Evolutionary conservation across 371 early-diverging fungal species (phyloP).

Genomic region (Syncephalastrum contaminatum): DNA sequence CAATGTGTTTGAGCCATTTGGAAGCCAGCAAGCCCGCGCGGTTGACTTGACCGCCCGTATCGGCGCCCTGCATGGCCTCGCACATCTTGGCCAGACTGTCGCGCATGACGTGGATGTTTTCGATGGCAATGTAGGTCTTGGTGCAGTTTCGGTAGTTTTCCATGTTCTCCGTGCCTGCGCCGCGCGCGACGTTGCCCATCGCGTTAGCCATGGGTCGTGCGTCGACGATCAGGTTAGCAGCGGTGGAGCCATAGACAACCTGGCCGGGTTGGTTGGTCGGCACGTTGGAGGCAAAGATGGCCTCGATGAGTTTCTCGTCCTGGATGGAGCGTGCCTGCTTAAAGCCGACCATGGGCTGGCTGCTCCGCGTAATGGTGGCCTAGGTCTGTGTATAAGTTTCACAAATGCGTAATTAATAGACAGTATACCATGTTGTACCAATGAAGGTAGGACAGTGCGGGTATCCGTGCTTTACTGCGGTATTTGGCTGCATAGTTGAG

Average conservation of each 20-base stretch:
- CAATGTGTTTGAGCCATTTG: constrained; percentile 90
- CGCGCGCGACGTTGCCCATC: constrained; percentile 90
- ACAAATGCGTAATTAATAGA: not conserved
- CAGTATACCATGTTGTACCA: constrained; percentile 61
- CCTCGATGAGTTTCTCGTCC: constrained; percentile 95
- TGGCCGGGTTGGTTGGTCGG: constrained; percentile 42
- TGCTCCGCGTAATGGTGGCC: constrained; percentile 90
- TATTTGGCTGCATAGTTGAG: constrained; percentile 89
- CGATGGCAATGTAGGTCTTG: constrained; percentile 87
- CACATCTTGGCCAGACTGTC: constrained; percentile 82
- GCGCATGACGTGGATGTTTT: constrained; percentile 97
- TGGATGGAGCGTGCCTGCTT: constrained; percentile 92
- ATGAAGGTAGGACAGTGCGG: constrained; percentile 88
- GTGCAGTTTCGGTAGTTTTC: constrained; percentile 90
- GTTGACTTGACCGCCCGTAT: constrained; percentile 51
- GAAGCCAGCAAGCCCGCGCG: constrained; percentile 58
- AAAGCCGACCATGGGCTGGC: constrained; percentile 95
- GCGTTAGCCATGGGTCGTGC: constrained; percentile 95
- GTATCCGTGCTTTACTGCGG: constrained; percentile 89
- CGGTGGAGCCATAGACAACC: constrained; percentile 45
- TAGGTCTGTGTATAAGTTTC: constrained; percentile 18
- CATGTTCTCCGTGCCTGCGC: constrained; percentile 93
- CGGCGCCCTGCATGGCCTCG: constrained; percentile 69
- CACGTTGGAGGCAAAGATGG: constrained; percentile 72
- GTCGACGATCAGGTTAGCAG: constrained; percentile 87